Conservation (phyloP, 169 alveolate genomes). For the Babesia gibsoni region DNA sequence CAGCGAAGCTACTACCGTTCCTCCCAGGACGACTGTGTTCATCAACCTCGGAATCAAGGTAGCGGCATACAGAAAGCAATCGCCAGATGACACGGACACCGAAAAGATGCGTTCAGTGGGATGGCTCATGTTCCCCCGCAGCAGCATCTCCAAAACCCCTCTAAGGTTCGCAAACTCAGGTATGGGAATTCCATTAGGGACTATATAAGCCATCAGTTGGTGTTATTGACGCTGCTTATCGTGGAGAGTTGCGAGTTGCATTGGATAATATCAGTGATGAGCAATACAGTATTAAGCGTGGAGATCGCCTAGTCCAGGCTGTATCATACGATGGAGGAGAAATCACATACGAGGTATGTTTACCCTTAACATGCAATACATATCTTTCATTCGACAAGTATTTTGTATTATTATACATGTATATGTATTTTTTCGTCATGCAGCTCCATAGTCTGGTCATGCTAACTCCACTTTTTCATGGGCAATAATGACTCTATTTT, state of each 20-base stretch:
- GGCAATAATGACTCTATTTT: no score
- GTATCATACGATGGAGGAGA: constrained; percentile 86
- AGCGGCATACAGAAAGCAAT: constrained; percentile 72
- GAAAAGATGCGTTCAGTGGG: constrained; percentile 48
- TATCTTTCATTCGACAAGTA: not conserved
- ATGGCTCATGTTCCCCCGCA: constrained; percentile 83
- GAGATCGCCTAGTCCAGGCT: constrained; percentile 84
- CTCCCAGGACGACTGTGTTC: constrained; percentile 79
- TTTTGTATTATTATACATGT: not conserved
- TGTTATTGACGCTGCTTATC: constrained; percentile 87
- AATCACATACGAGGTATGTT: constrained; percentile 72
- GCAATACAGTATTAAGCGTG: constrained; percentile 80
- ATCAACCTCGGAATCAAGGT: constrained; percentile 84
- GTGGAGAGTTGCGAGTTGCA: constrained; percentile 87
- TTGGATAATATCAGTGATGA: constrained; percentile 84
- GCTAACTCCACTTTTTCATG: no score
- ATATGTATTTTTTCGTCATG: not conserved
- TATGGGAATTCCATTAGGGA: not conserved
- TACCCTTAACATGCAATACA: no score
- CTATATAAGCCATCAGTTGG: constrained; percentile 67
- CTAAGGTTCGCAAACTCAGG: constrained; percentile 84
- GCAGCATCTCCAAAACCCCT: constrained; percentile 88
- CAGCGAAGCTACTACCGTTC: constrained; percentile 77
- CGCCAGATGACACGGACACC: constrained; percentile 4
- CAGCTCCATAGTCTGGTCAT: no score